Conservation (phyloP, 805 yeast species). For the Yarrowia sp. region DNA sequence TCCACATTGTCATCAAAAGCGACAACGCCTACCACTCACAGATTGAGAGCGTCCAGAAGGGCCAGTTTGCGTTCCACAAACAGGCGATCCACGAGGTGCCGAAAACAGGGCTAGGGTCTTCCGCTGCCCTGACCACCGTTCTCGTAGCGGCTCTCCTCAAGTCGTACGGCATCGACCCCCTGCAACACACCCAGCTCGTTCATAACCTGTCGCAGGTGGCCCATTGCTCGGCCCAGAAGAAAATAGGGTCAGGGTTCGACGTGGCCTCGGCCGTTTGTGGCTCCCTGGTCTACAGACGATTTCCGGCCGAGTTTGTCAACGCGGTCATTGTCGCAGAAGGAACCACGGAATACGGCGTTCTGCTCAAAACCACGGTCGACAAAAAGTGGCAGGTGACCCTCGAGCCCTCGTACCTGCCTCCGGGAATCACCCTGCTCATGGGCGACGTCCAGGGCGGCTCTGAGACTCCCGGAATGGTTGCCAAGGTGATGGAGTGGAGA, state of each 20-base stretch:
- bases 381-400: conserved; percentile 66
- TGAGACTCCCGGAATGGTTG: conserved; percentile 89
- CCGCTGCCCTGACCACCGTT: conserved; percentile 90
- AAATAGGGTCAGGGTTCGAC: conserved; percentile 96
- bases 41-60: conserved; percentile 52
- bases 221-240: conserved; percentile 93
- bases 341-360: conserved; percentile 46
- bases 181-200: conserved; percentile 49
- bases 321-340: conserved; percentile 47
- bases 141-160: conserved; percentile 69
- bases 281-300: conserved; percentile 80
- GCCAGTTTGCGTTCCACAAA: conserved; percentile 36
- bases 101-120: conserved; percentile 95
- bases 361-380: conserved; percentile 47
- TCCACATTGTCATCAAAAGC: conserved; percentile 70
- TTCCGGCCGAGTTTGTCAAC: conserved; percentile 62
- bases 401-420: conserved; percentile 68
- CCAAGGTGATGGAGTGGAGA: conserved; percentile 77
- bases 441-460: conserved; percentile 95
- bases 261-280: conserved; percentile 96
- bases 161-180: conserved; percentile 7
- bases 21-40: conserved; percentile 92
- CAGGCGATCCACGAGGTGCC: conserved; percentile 71
- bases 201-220: conserved; percentile 89
- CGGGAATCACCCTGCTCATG: conserved; percentile 74